These are phyloP conservation scores for Tetracladium marchalianum DNA, from an alignment of 495 filamentous ascomycete species.

Conservation along the genomic window DNA sequence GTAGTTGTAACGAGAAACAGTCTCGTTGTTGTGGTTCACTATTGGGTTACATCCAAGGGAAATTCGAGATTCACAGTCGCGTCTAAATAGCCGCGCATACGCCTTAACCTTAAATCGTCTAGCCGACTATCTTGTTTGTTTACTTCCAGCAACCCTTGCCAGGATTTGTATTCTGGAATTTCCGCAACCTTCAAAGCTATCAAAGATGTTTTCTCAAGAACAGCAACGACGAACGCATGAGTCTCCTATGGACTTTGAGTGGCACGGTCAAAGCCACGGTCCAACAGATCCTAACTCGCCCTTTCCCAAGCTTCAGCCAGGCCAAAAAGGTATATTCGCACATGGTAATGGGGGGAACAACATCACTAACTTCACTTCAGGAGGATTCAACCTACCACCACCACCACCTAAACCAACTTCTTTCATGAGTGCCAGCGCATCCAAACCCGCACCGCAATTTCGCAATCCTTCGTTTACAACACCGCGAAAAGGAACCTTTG, in stretches of 20 bases:
- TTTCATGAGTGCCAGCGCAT: constrained; percentile 19
- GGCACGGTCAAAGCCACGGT: constrained; percentile 35
- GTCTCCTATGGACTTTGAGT: constrained; percentile 64
- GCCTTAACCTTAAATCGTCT: constrained; percentile 9
- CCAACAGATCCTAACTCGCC: constrained; percentile 49
- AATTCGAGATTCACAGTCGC: too few relatives aligned
- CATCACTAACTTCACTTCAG: constrained; percentile 17
- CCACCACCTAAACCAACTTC: constrained; percentile 16
- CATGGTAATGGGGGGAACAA: neutral
- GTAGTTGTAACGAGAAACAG: too few relatives aligned
- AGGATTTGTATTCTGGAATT: too few relatives aligned
- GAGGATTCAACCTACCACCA: constrained; percentile 13
- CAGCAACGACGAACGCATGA: constrained; percentile 34
- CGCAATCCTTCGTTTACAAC: constrained; percentile 68
- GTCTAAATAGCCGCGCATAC: neutral
- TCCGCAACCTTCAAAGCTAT: neutral
- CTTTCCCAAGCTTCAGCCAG: constrained; percentile 39
- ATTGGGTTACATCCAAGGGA: too few relatives aligned
- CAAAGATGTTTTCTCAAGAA: constrained; percentile 14
- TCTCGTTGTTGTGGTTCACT: too few relatives aligned
- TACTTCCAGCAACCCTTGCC: neutral
- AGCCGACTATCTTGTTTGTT: constrained; percentile 5
- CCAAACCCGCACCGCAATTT: constrained; percentile 36
- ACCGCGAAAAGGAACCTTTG: constrained; percentile 54
- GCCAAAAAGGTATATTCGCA: constrained; percentile 37